phyloP scores from a whole-genome alignment of 495 filamentous ascomycete species.

The Aspergillus avenaceus region DNA sequence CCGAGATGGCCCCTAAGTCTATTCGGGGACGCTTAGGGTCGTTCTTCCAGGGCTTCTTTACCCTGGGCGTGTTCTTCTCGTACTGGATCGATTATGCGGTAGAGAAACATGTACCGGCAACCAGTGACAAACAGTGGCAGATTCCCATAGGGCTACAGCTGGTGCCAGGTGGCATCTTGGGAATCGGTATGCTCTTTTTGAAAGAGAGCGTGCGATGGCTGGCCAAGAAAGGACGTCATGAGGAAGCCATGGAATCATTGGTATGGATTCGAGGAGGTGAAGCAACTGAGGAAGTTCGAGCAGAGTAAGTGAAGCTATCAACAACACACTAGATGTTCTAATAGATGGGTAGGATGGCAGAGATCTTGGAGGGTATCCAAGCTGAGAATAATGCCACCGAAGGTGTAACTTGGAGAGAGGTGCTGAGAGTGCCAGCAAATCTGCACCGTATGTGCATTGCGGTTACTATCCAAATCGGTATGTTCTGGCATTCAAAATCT shows the following conservation, averaged over 20 bases:
- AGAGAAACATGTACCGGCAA: conserved; percentile 23
- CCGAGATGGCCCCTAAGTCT: conserved; percentile 52
- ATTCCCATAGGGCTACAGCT: conserved; percentile 51
- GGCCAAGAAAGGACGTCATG: conserved; percentile 44
- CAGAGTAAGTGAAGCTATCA: background rate
- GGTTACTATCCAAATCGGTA: conserved; percentile 31
- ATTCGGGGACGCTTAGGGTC: conserved; percentile 48
- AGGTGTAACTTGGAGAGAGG: conserved; percentile 41
- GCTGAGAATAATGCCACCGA: conserved; percentile 41
- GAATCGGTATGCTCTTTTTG: conserved; percentile 39
- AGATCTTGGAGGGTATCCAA: conserved; percentile 39
- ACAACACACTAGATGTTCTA: background rate
- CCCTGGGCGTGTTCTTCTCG: conserved; percentile 45
- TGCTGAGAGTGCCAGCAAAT: conserved; percentile 36
- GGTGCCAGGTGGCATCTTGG: conserved; percentile 41
- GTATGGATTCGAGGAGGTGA: conserved; percentile 47
- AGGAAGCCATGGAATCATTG: conserved; percentile 44
- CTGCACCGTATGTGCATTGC: conserved; percentile 36
- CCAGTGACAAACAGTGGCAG: conserved; percentile 44
- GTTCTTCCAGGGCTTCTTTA: conserved; percentile 46
- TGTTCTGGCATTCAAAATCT: conserved; percentile 14
- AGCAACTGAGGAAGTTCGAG: conserved; percentile 12
- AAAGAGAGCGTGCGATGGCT: conserved; percentile 50
- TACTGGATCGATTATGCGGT: conserved; percentile 54
- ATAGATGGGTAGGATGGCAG: conserved; percentile 37